These are phyloP conservation scores for Mimosa pudica DNA, from an alignment of 306 rosid species.

Conservation along the genomic window DNA sequence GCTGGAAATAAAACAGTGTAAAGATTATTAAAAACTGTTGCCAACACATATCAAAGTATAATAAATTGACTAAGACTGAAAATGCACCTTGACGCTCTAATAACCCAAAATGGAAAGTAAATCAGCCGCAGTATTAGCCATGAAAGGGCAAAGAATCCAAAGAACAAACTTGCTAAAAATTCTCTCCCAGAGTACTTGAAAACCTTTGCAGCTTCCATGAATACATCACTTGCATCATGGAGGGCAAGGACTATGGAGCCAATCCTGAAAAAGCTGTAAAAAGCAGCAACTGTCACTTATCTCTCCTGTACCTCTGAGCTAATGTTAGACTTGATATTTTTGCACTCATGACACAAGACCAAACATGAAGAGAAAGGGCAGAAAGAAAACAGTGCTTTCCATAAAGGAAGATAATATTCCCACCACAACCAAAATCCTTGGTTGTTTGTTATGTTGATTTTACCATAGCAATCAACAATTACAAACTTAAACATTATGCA, in stretches of 20 bases:
- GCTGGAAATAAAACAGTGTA: slow-evolving; percentile 62
- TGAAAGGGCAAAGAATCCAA: slow-evolving; percentile 80
- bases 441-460: neutral
- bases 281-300: slow-evolving; percentile 29
- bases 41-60: slow-evolving; percentile 29
- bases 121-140: slow-evolving; percentile 88
- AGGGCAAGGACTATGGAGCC: slow-evolving; percentile 82
- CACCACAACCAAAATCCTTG: neutral
- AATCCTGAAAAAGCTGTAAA: slow-evolving; percentile 84
- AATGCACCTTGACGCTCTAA: slow-evolving; percentile 82
- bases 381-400: neutral
- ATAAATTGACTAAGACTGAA: slow-evolving; percentile 37
- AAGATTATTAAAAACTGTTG: slow-evolving; percentile 34
- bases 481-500: slow-evolving; percentile 15
- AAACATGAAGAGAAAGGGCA: slow-evolving; percentile 6
- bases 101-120: slow-evolving; percentile 86
- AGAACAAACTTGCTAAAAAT: slow-evolving; percentile 80
- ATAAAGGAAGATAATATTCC: neutral
- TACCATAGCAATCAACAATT: slow-evolving; percentile 16
- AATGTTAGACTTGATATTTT: slow-evolving; percentile 20
- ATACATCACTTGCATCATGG: slow-evolving; percentile 88
- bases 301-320: slow-evolving; percentile 32
- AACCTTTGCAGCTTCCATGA: slow-evolving; percentile 97
- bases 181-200: slow-evolving; percentile 93
- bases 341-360: slow-evolving; percentile 17